Base-by-base conservation (phyloP, 2,329 filamentous ascomycete genomes). In the Phaeosphaeria sp. region DNA sequence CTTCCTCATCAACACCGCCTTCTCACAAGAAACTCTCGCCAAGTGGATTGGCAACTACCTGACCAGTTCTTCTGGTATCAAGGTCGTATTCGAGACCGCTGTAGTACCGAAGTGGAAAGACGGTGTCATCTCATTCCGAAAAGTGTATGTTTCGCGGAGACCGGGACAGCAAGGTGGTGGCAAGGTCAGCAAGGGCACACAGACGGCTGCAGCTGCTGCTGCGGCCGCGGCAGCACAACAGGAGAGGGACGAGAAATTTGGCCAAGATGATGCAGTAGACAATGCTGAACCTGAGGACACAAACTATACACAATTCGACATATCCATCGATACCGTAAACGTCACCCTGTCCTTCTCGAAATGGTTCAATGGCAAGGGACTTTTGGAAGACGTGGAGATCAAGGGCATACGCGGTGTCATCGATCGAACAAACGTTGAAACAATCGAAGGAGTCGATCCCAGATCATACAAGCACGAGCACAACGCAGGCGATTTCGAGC, bases 291-390 rank as follows among this genome's bases (percentile, higher is more conserved):
- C 86, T 61, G 86, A 89, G 56, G 93, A 98, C 73, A 92, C 91
- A 18, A 99, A 99, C 73, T 99, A 98, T 76, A 97, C 93, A 0
- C 95, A 99, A 67, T 99, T 97, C 68, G 95, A 99, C 72, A 83
- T 99, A 17, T 97, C 93, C 0, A 92, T 99, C 57, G 92, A 95
- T 61, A 96, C 92, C 0, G 92, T 99, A 60, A 97, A 99, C 71
- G 94, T 99, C 43, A 98, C 94, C 0, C 78, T 99, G 24, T 99
- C 95, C 0, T 98, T 99, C 68, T 85, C 93, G n/a, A 98, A 97
- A 74, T 99, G 95, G 95, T 96, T 96, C 87, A 98, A 97, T 68
- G 94, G 95, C 21, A 97, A 94, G 76, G 95, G 95, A 0, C 84
- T 96, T 6, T 81, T 99, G 8, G 89, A 91, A 67, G 92, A 98